phyloP scores from a whole-genome alignment of 2,329 filamentous ascomycete genomes.

The Pleomassaria siparia region DNA sequence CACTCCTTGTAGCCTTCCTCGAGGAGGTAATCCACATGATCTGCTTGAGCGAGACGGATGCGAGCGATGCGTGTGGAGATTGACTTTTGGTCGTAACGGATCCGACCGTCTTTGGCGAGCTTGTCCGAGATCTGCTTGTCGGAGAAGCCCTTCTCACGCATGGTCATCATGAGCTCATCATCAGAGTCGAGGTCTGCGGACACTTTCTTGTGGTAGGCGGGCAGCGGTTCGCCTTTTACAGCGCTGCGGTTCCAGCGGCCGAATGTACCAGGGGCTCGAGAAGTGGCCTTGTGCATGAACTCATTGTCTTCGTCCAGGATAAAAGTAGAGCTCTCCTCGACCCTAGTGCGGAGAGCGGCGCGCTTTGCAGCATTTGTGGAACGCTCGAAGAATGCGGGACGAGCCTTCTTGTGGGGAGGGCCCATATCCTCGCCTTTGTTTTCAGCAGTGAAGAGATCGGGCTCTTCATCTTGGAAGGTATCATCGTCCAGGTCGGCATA shows the following conservation, averaged over 20 bases:
- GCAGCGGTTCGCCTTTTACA: constrained; percentile 37
- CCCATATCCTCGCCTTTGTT: constrained; percentile 4
- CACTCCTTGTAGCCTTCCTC: constrained; percentile 53
- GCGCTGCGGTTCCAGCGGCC: constrained; percentile 18
- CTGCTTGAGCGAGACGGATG: constrained; percentile 46
- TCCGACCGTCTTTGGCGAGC: constrained; percentile 46
- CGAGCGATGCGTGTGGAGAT: constrained; percentile 52
- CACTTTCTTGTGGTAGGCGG: constrained; percentile 47
- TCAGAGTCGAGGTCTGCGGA: constrained; percentile 49
- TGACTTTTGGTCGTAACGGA: constrained; percentile 49
- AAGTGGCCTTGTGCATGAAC: constrained; percentile 7
- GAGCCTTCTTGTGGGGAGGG: constrained; percentile 20
- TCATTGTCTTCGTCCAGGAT: constrained; percentile 22
- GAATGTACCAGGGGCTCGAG: constrained; percentile 24
- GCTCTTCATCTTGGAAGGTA: constrained; percentile 8
- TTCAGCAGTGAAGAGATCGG: constrained; percentile 6
- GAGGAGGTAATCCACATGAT: constrained; percentile 48
- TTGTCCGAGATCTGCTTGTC: constrained; percentile 49
- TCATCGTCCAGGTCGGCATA: constrained; percentile 13
- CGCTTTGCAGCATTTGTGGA: constrained; percentile 9
- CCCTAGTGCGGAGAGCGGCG: constrained; percentile 12
- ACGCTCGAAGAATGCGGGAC: constrained; percentile 9
- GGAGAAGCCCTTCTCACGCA: constrained; percentile 46
- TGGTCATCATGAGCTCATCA: constrained; percentile 49
- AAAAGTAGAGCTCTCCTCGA: constrained; percentile 20